A percentile compares a stretch with the other conserved stretches of the same genome.
phyloP scores from a whole-genome alignment of 331 rosid species.

The Cucumis variabilis region DNA sequence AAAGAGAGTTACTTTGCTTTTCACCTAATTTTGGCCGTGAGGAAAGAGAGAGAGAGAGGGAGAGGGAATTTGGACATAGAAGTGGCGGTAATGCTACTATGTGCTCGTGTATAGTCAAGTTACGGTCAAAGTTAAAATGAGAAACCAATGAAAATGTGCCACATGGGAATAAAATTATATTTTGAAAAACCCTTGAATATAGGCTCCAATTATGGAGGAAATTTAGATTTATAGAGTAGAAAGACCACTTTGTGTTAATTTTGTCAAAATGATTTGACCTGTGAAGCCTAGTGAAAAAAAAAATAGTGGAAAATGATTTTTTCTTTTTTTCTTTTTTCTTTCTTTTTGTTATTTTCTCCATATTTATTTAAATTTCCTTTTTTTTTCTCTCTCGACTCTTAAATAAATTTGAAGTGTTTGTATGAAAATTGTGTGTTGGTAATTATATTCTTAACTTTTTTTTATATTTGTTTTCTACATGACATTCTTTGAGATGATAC shows the following conservation, averaged over 20 bases:
- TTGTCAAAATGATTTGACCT: not conserved
- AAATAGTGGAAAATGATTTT: not conserved
- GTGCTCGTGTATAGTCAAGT: slow-evolving; percentile 43
- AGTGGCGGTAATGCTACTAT: slow-evolving; percentile 5
- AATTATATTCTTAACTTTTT: no score
- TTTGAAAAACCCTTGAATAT: slow-evolving; percentile 3
- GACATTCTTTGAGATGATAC: not conserved
- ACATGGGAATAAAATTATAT: not conserved
- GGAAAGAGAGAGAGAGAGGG: slow-evolving; percentile 8
- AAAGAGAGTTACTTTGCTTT: slow-evolving; percentile 54
- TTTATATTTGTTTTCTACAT: no score
- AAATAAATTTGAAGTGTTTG: no score
- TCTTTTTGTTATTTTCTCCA: not conserved
- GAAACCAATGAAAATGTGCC: not conserved
- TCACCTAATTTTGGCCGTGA: slow-evolving; percentile 64
- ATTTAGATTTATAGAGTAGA: not conserved
- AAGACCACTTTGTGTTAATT: not conserved
- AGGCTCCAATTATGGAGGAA: slow-evolving; percentile 25
- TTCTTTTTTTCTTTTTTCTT: no score
- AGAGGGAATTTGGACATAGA: slow-evolving; percentile 26
- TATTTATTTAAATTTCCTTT: not conserved
- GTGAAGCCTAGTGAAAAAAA: not conserved
- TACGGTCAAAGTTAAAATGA: not conserved
- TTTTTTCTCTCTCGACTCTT: no score
- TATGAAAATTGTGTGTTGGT: no score